phyloP scores from a whole-genome alignment of 208 protist species.

The Trypanosoma melophagium region DNA sequence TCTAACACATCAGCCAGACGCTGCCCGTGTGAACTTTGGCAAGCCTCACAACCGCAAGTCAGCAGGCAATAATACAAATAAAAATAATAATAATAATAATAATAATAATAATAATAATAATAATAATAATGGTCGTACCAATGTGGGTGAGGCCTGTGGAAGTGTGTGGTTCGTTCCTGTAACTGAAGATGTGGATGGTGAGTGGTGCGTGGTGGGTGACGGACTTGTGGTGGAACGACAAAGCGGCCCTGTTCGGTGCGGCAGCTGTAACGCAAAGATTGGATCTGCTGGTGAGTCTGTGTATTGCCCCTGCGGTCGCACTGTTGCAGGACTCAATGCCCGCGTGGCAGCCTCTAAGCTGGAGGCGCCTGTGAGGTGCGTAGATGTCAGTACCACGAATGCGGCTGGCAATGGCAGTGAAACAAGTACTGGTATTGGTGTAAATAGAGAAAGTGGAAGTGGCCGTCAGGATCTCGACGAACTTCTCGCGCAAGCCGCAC shows the following conservation, averaged over 20 bases:
- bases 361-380: conserved; percentile 19
- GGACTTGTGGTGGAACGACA: background rate
- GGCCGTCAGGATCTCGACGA: conserved; percentile 33
- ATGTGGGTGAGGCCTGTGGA: conserved; percentile 7
- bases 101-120: no score
- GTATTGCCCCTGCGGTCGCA: conserved; percentile 31
- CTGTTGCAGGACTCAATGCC: conserved; percentile 16
- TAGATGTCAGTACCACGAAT: conserved; percentile 6
- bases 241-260: conserved; percentile 24
- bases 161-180: conserved; percentile 21
- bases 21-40: conserved; percentile 14
- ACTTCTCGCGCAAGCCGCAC: conserved; percentile 48
- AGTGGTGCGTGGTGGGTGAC: conserved; percentile 7
- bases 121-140: background rate
- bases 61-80: no score
- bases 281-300: conserved; percentile 21
- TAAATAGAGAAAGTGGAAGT: no score
- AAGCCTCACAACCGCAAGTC: background rate
- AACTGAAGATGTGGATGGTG: conserved; percentile 2
- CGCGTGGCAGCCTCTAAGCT: conserved; percentile 26
- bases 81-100: no score
- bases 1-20: conserved; percentile 25
- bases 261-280: conserved; percentile 28
- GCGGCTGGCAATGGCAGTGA: no score
- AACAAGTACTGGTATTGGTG: no score